Evolutionary conservation across 208 protist genomes (phyloP), one percentile per base, ranked within the genome.

Genomic region (Crithidia acanthocephali): DNA sequence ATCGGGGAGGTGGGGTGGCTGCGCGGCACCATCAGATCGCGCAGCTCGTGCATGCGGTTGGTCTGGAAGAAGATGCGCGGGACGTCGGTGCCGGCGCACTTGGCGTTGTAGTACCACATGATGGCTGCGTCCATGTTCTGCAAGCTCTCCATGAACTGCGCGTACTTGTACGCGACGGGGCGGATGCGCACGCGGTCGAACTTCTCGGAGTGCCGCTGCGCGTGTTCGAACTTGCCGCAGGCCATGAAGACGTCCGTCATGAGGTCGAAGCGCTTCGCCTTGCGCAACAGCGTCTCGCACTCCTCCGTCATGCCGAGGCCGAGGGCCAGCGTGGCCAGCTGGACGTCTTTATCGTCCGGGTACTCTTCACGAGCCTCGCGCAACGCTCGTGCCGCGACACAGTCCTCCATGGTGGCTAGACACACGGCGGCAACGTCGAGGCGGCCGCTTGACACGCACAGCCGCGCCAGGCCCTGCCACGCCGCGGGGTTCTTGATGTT

Each of bases 381-480:
- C 55, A 98, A 79, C 20, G 92, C 85, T n/a, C 90, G 82, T 0
- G 93, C 94, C 1, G 88, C 96, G 25, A 92, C 84, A 74, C 93
- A 94, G 71, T 98, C 87, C 37, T 96, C 87, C 93, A 98, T 98
- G 57, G 98, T 97, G 2, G 94, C 91, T 18, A 99, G 80, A 76
- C 97, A 99, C 70, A 97, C 93, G 30, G 94, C 93, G 8, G 96
- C 95, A 33, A 98, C 94, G 74, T 99, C 98, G 20, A 99, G 80
- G 13, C 95, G 88, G 15, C 90, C 86, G 65, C 91, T 98, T 37
- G 90, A 89, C 52, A 99, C 96, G 77, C 97, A 98, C 95, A 98
- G 96, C 20, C 88, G 81, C 20, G 97, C 98, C 85, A 99, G 91
- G 63, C 95, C 98, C 62, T 97, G 85, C 97, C 98, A 99, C 25